phyloP scores from a whole-genome alignment of 2,329 filamentous ascomycete genomes.

The Cladosporium phlei region DNA sequence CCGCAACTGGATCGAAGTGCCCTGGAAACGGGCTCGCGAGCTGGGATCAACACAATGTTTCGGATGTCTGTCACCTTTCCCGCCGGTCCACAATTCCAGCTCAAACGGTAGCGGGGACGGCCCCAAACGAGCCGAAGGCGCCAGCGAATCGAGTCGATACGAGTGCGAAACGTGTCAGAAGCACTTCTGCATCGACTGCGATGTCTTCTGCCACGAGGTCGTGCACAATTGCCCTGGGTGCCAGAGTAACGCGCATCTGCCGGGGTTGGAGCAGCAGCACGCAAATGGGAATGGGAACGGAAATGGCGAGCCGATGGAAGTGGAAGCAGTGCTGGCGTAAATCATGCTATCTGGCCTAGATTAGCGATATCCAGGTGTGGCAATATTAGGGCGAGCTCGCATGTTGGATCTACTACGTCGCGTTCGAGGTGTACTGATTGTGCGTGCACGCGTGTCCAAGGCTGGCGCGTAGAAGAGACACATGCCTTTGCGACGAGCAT shows the following conservation, averaged over 20 bases:
- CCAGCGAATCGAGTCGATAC: slow-evolving; percentile 83
- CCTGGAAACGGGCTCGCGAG: slow-evolving; percentile 65
- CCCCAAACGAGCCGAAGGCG: slow-evolving; percentile 39
- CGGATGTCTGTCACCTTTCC: slow-evolving; percentile 72
- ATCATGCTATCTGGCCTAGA: too few species aligned
- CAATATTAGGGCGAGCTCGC: too few species aligned
- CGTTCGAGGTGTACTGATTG: too few species aligned
- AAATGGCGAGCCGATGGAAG: slow-evolving; percentile 9
- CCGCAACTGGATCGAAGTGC: slow-evolving; percentile 83
- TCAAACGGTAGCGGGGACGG: slow-evolving; percentile 4
- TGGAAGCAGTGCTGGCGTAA: too few species aligned
- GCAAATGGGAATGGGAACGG: slow-evolving; percentile 11
- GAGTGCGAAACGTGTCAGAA: slow-evolving; percentile 80
- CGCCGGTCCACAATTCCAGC: slow-evolving; percentile 35
- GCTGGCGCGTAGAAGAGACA: too few species aligned
- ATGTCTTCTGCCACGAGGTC: slow-evolving; percentile 89
- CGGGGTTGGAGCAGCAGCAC: slow-evolving; percentile 16
- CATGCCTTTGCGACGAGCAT: too few species aligned
- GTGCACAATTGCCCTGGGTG: slow-evolving; percentile 96
- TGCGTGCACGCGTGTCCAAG: too few species aligned
- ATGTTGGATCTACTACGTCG: too few species aligned
- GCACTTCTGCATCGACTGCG: slow-evolving; percentile 98
- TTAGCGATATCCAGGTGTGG: too few species aligned
- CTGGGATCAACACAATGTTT: slow-evolving; percentile 59
- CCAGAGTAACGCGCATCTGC: slow-evolving; percentile 42